Conservation (phyloP, 208 protist genomes). For the Paratrypanosoma confusum region DNA sequence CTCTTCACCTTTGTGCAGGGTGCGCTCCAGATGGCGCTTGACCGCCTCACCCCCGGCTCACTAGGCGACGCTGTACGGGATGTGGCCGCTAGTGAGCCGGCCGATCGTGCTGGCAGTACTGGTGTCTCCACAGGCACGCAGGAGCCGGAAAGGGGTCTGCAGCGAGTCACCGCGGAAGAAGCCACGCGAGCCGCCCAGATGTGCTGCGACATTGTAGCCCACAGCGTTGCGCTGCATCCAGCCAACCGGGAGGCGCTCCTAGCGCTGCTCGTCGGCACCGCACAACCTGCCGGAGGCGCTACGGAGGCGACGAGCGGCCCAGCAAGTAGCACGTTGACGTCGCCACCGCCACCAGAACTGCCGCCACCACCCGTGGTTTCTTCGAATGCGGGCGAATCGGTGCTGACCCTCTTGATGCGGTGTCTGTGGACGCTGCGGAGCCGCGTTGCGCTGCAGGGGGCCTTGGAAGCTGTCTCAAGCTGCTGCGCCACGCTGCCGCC, state of each 20-base stretch:
- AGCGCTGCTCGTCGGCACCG: conserved; percentile 11
- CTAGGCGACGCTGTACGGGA: not conserved
- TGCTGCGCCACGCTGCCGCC: conserved; percentile 12
- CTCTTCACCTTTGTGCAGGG: conserved; percentile 27
- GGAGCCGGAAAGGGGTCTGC: too few relatives aligned
- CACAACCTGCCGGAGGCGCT: conserved; percentile 7
- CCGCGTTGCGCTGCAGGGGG: conserved; percentile 27
- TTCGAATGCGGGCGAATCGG: conserved; percentile 8
- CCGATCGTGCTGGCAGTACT: conserved; percentile 5
- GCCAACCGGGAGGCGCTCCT: conserved; percentile 11
- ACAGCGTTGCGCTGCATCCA: conserved; percentile 17
- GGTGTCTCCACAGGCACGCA: too few relatives aligned
- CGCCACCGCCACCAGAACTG: not conserved
- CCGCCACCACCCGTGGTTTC: not conserved
- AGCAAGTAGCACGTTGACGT: not conserved
- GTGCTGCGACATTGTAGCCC: conserved; percentile 24
- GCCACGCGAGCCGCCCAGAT: conserved; percentile 30
- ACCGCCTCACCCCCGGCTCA: not conserved
- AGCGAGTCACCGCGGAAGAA: too few relatives aligned
- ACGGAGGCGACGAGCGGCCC: not conserved
- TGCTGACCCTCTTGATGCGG: conserved; percentile 30
- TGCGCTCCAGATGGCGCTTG: conserved; percentile 10
- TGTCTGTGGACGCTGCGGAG: conserved; percentile 17
- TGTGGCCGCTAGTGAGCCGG: not conserved
- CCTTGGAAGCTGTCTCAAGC: conserved; percentile 20